Evolutionary conservation across 805 yeast species (phyloP).

Genomic region (Metschnikowia sp.): DNA sequence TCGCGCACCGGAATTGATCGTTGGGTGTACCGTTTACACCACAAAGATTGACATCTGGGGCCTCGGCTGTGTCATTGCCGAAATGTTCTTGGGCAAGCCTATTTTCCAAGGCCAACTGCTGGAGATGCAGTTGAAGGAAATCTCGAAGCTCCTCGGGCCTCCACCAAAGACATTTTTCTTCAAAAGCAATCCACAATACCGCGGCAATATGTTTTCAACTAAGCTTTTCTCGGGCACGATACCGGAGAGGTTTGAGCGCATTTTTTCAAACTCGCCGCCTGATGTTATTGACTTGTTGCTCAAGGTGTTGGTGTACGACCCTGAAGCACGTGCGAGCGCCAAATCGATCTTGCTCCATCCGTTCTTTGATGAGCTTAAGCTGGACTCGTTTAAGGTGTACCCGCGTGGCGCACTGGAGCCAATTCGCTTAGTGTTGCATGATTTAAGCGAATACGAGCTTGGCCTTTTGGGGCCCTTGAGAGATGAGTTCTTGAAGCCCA

Average conservation of each 20-base stretch:
- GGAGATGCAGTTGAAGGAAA: constrained; percentile 81
- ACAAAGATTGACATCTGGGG: constrained; percentile 98
- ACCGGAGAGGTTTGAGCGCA: constrained; percentile 45
- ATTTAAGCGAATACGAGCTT: constrained; percentile 68
- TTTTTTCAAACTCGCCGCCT: constrained; percentile 67
- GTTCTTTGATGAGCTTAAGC: constrained; percentile 83
- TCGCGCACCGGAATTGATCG: constrained; percentile 92
- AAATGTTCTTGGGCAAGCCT: constrained; percentile 87
- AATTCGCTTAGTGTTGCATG: constrained; percentile 50
- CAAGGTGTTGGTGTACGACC: constrained; percentile 84
- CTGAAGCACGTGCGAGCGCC: constrained; percentile 77
- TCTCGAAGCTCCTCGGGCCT: constrained; percentile 86
- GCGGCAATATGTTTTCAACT: constrained; percentile 69
- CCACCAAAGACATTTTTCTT: constrained; percentile 69
- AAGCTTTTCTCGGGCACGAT: constrained; percentile 57
- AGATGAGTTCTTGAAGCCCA: constrained; percentile 26
- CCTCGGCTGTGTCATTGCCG: constrained; percentile 93
- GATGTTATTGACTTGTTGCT: constrained; percentile 83
- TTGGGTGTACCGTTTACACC: constrained; percentile 84
- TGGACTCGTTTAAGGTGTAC: constrained; percentile 45
- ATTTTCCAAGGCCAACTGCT: constrained; percentile 95
- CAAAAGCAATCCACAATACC: constrained; percentile 70
- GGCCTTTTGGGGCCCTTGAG: constrained; percentile 43
- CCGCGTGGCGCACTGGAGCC: constrained; percentile 51
- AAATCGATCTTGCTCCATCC: constrained; percentile 81